Percentiles rank a stretch among this genome's conserved stretches.
phyloP scores from a whole-genome alignment of 2,329 filamentous ascomycete genomes.

The Albophoma yamanashiensis region DNA sequence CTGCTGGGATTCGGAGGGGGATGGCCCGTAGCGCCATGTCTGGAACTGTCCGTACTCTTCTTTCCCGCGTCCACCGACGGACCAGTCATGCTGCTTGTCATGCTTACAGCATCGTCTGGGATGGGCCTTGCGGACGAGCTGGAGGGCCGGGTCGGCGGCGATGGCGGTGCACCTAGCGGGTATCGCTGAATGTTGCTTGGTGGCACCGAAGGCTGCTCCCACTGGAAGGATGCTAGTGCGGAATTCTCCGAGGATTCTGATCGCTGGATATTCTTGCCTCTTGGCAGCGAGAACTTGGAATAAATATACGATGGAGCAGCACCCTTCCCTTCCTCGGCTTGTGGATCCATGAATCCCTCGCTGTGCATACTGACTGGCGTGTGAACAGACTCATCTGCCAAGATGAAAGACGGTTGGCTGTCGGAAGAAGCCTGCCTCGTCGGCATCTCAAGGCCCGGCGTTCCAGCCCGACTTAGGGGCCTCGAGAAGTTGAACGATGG shows the following conservation, averaged over 20 bases:
- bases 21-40: conserved; percentile 25
- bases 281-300: conserved; percentile 71
- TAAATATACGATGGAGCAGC: conserved; percentile 71
- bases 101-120: conserved; percentile 24
- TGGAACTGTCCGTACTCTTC: conserved; percentile 33
- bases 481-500: conserved; percentile 91
- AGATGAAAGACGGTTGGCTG: conserved; percentile 53
- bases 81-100: conserved; percentile 23
- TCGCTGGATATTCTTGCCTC: conserved; percentile 69
- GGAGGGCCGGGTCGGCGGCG: conserved; percentile 49
- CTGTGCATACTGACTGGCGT: conserved; percentile 65
- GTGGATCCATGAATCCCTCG: conserved; percentile 51
- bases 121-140: conserved; percentile 37
- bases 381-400: conserved; percentile 53
- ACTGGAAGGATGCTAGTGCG: conserved; percentile 44
- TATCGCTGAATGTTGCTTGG: conserved; percentile 32
- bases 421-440: conserved; percentile 55
- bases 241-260: conserved; percentile 48
- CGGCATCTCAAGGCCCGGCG: conserved; percentile 45
- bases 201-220: conserved; percentile 43
- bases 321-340: conserved; percentile 32
- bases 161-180: conserved; percentile 41
- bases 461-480: conserved; percentile 67
- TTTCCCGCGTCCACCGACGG: conserved; percentile 41
- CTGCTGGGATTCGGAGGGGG: conserved; percentile 33